Evolutionary conservation across 2,329 filamentous ascomycete species (phyloP), one percentile per base, ranked within the genome.

Genomic region (Colletotrichum trifolii): DNA sequence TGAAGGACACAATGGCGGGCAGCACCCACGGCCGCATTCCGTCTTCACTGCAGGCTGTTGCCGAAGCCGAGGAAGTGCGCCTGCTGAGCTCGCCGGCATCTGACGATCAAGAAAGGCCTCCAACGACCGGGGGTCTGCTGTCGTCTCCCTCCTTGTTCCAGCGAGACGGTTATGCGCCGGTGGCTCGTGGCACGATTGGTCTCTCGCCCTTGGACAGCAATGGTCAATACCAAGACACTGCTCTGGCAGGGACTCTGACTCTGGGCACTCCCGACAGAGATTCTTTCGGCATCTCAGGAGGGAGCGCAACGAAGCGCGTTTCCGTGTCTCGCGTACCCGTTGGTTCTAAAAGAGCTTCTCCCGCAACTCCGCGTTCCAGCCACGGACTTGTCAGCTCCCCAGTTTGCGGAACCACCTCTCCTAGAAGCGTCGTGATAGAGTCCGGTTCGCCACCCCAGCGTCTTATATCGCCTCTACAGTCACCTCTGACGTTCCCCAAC

Each of bases 271-370:
- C 9, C 42, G 50, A 39, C 48, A 63, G 48, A 15, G 47, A 47
- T 13, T n/a, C 42, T 38, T 9, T 63, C 15, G 36, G 46, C 8
- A 57, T 53, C 12, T 53, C 53, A 43, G 38, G 52, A 11, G 47
- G 34, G 33, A 42, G 47, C 12, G 35, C 43, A 36, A 47, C 42
- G 34, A 53, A 60, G 9, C 43, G 62, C 10, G 49, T 58, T 25
- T 61, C 54, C 13, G 53, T 60, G 11, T 15, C 46, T 35, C 61
- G 52, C 25, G 47, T 69, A 13, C 64, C 60, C 9, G 57, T 69
- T 25, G 67, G 54, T 49, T 67, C 65, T 48, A 69, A 68, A 54
- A 63, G 40, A 35, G 63, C 49, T 42, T 59, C 57, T 2, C 50
- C 57, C 42, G 50, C 49, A 13, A 54, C 58, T 5, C 46, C 57